Evolutionary conservation across 2,329 filamentous ascomycete genomes (phyloP).

Genomic region (Aspergillus spinulosporus): DNA sequence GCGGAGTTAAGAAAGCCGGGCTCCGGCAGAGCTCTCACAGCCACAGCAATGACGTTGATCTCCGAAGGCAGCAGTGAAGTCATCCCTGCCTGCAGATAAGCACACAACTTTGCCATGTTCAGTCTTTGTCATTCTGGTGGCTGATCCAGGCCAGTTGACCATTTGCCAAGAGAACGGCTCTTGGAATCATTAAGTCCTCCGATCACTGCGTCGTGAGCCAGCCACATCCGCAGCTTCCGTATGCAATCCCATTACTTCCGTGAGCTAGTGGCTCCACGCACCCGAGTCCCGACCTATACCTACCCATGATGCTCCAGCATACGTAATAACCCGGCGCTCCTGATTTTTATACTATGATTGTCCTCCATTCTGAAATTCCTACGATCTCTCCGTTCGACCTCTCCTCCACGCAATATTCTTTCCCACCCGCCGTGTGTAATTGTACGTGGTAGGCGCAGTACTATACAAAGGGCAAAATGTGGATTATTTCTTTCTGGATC

Average conservation of each 20-base stretch:
- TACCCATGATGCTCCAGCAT: background rate
- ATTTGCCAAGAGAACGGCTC: background rate
- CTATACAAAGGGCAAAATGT: slow-evolving; percentile 33
- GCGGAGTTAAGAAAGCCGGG: background rate
- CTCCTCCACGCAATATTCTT: background rate
- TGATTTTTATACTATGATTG: background rate
- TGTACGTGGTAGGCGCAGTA: slow-evolving; percentile 1
- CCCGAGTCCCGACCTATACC: background rate
- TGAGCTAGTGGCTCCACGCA: slow-evolving; percentile 4
- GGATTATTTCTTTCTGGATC: slow-evolving; percentile 52
- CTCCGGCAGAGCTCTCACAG: background rate
- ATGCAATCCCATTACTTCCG: background rate
- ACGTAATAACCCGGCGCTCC: background rate
- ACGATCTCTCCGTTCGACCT: background rate
- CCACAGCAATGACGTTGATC: slow-evolving; percentile 11
- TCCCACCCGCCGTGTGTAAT: background rate
- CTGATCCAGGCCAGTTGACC: background rate
- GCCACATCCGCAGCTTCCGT: slow-evolving; percentile 18
- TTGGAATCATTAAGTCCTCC: background rate
- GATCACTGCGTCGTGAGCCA: background rate
- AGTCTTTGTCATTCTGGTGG: background rate
- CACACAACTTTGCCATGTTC: background rate
- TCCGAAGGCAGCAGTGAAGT: slow-evolving; percentile 7
- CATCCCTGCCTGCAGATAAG: slow-evolving; percentile 11
- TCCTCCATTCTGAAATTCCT: background rate